Evolutionary conservation across 805 yeast species (phyloP).

Genomic region (Hyphopichia homilentoma): DNA sequence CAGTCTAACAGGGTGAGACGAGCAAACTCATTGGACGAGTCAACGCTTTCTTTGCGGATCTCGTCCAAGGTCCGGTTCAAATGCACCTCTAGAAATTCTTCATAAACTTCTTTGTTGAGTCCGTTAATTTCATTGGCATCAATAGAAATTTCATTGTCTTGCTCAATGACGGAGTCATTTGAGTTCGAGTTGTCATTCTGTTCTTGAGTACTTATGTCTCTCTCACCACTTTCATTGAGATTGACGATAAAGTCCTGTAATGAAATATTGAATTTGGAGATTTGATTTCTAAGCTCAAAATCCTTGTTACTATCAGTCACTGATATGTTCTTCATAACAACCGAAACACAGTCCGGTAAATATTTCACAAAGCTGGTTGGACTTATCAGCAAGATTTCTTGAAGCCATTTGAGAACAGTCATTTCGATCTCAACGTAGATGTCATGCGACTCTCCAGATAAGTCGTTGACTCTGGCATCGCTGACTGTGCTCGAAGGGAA

Average conservation of each 20-base stretch:
- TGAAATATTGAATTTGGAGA: constrained; percentile 29
- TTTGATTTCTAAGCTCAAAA: constrained; percentile 32
- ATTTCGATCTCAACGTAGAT: constrained; percentile 60
- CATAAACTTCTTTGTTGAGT: constrained; percentile 34
- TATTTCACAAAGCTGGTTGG: constrained; percentile 72
- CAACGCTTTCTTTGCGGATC: constrained; percentile 57
- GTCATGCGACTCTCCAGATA: constrained; percentile 35
- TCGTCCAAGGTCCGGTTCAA: constrained; percentile 58
- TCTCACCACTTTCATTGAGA: constrained; percentile 20
- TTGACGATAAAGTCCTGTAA: constrained; percentile 29
- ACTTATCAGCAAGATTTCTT: constrained; percentile 64
- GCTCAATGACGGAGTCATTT: neutral
- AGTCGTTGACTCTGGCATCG: constrained; percentile 18
- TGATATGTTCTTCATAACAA: constrained; percentile 47
- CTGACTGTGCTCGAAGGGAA: constrained; percentile 37
- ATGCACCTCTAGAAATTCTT: constrained; percentile 38
- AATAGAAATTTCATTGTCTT: neutral
- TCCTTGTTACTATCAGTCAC: constrained; percentile 34
- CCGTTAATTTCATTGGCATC: constrained; percentile 44
- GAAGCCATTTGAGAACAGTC: constrained; percentile 80
- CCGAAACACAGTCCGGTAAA: constrained; percentile 70
- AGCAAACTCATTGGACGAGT: constrained; percentile 61
- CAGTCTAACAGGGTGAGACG: constrained; percentile 85
- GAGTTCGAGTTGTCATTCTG: neutral
- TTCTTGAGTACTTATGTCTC: neutral